These are phyloP conservation scores for Parastagonospora nodorum DNA, from an alignment of 2,329 filamentous ascomycete genomes.

Conservation along the genomic window DNA sequence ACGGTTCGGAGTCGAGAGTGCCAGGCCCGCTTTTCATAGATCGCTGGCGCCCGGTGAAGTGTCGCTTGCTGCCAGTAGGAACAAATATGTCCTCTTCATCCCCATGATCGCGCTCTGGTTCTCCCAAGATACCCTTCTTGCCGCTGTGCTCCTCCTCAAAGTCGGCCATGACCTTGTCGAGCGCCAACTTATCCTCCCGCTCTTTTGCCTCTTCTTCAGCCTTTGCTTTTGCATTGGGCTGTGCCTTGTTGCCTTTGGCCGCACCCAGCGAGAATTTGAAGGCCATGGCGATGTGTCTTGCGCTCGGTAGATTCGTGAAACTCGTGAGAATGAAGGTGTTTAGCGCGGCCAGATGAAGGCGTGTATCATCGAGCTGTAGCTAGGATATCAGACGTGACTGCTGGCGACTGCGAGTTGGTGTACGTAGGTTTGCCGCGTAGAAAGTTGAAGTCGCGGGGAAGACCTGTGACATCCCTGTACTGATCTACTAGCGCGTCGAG, in stretches of 20 bases:
- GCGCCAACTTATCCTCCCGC: slow-evolving; percentile 37
- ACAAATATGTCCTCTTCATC: slow-evolving; percentile 32
- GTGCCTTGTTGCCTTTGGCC: slow-evolving; percentile 30
- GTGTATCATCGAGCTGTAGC: too few species aligned
- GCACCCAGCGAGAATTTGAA: slow-evolving; percentile 37
- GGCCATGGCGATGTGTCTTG: slow-evolving; percentile 21
- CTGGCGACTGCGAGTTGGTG: neutral
- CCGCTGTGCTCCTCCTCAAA: slow-evolving; percentile 36
- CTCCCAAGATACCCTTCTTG: slow-evolving; percentile 30
- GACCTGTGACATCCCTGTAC: slow-evolving; percentile 9
- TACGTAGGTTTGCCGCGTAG: neutral
- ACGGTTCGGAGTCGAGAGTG: slow-evolving; percentile 33
- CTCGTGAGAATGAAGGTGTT: neutral
- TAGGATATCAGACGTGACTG: too few species aligned
- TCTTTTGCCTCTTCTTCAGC: slow-evolving; percentile 39
- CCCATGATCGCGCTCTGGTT: slow-evolving; percentile 23
- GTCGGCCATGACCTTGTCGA: slow-evolving; percentile 39
- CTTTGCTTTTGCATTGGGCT: slow-evolving; percentile 31
- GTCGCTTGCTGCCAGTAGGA: slow-evolving; percentile 35
- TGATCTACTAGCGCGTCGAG: slow-evolving; percentile 20
- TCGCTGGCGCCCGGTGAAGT: slow-evolving; percentile 34
- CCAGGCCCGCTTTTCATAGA: slow-evolving; percentile 42
- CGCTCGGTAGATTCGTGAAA: neutral
- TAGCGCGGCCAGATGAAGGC: too few species aligned
- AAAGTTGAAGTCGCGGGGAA: slow-evolving; percentile 14